Evolutionary conservation across 805 yeast species (phyloP).

Genomic region (Metschnikowia corniflorae): DNA sequence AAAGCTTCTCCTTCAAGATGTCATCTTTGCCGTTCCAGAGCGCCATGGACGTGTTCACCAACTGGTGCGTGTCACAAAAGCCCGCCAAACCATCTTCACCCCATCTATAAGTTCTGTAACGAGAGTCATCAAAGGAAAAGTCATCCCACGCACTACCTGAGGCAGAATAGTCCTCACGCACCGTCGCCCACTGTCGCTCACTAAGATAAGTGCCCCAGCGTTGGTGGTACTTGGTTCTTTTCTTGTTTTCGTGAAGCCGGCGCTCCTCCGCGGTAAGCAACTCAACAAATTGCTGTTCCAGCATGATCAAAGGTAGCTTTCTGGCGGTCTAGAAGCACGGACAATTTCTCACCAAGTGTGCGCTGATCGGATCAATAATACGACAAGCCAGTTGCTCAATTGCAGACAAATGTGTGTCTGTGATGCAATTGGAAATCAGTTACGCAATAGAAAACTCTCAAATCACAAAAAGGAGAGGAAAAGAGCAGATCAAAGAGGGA

Average conservation of each 20-base stretch:
- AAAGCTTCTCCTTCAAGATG: slow-evolving; percentile 78
- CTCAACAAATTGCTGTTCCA: slow-evolving; percentile 12
- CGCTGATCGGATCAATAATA: too few species aligned
- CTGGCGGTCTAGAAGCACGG: too few species aligned
- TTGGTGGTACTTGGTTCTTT: slow-evolving; percentile 58
- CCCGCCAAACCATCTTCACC: slow-evolving; percentile 96
- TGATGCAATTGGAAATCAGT: too few species aligned
- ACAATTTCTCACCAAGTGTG: too few species aligned
- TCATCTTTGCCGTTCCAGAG: slow-evolving; percentile 90
- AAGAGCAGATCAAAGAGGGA: too few species aligned
- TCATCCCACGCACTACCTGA: slow-evolving; percentile 90
- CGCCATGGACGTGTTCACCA: slow-evolving; percentile 73
- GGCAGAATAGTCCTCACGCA: slow-evolving; percentile 81
- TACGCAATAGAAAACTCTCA: too few species aligned
- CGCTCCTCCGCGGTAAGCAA: slow-evolving; percentile 36
- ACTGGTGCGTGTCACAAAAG: slow-evolving; percentile 77
- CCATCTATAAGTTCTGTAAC: slow-evolving; percentile 84
- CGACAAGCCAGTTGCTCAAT: too few species aligned
- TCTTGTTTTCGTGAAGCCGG: slow-evolving; percentile 32
- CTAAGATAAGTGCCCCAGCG: slow-evolving; percentile 90
- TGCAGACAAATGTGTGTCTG: too few species aligned
- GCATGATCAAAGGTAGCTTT: too few species aligned
- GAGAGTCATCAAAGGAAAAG: slow-evolving; percentile 82
- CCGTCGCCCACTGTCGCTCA: slow-evolving; percentile 74
- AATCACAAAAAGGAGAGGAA: too few species aligned